phyloP scores from a whole-genome alignment of 345 rosid genomes.

The Garcia nutans region DNA sequence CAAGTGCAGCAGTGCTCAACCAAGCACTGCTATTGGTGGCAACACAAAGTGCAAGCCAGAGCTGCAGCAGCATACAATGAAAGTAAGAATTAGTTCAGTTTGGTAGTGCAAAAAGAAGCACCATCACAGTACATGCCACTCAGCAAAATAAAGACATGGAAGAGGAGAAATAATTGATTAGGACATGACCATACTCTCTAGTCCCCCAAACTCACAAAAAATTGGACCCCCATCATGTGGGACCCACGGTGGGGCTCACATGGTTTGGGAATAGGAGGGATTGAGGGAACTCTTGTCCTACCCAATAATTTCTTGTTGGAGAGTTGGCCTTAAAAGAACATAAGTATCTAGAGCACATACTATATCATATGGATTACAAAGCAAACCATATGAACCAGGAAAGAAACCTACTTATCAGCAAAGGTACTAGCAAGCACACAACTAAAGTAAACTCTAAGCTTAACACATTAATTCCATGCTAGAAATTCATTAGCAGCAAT shows the following conservation, averaged over 20 bases:
- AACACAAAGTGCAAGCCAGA: slow-evolving; percentile 61
- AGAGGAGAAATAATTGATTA: too few relatives aligned
- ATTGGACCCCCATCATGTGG: too few relatives aligned
- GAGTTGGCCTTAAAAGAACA: background rate
- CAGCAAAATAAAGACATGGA: background rate
- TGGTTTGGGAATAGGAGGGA: too few relatives aligned
- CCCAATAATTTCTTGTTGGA: background rate
- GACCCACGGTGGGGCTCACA: too few relatives aligned
- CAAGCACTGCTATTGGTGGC: slow-evolving; percentile 65
- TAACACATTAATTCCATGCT: background rate
- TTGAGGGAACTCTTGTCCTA: too few relatives aligned
- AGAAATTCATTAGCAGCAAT: background rate
- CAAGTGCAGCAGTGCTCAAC: slow-evolving; percentile 62
- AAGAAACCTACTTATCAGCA: background rate
- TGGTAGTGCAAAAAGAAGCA: background rate
- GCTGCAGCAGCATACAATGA: slow-evolving; percentile 32
- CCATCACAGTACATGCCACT: background rate
- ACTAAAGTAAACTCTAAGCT: background rate
- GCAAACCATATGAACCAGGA: background rate
- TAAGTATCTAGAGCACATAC: background rate
- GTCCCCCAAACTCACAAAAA: too few relatives aligned
- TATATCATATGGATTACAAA: background rate
- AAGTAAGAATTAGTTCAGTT: background rate
- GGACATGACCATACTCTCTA: too few relatives aligned
- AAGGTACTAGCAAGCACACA: background rate